Conservation (phyloP, 2,329 filamentous ascomycete genomes). For the Chaetomiaceae sp. region DNA sequence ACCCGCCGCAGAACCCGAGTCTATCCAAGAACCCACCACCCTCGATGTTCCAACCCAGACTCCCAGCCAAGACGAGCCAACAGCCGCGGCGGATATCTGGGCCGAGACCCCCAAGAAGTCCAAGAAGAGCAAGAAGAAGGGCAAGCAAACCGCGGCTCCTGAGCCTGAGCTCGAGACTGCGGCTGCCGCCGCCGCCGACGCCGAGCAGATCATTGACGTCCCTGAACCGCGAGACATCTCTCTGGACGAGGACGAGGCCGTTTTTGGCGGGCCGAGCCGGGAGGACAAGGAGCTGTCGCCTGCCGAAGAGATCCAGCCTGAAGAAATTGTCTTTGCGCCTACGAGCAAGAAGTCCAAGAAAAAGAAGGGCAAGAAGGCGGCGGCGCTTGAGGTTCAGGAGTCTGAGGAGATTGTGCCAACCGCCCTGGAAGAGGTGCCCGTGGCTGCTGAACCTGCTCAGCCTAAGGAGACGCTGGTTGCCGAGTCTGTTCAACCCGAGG, state of each 20-base stretch:
- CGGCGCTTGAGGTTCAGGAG: not conserved
- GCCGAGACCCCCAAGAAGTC: slow-evolving; percentile 28
- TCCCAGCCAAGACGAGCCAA: not conserved
- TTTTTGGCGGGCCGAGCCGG: slow-evolving; percentile 9
- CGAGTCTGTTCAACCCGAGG: not conserved
- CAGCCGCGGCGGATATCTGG: not conserved
- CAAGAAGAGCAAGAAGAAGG: slow-evolving; percentile 30
- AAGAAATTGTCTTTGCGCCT: not conserved
- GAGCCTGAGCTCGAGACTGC: not conserved
- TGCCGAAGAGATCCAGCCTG: not conserved
- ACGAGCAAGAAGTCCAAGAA: slow-evolving; percentile 13
- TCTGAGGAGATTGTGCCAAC: not conserved
- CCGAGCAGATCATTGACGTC: not conserved
- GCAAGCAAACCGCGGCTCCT: slow-evolving; percentile 8
- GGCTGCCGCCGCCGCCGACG: not conserved
- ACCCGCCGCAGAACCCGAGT: not conserved
- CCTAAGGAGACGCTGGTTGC: not conserved
- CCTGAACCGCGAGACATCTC: slow-evolving; percentile 4
- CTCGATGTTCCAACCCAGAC: not conserved
- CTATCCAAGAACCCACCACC: not conserved
- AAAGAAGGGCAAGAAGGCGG: slow-evolving; percentile 17
- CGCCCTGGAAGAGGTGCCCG: slow-evolving; percentile 1
- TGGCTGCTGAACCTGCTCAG: no score
- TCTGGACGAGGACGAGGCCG: slow-evolving; percentile 6
- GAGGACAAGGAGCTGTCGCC: not conserved